These are phyloP conservation scores for Petrea volubilis DNA, from an alignment of 257 asterid species.

Conservation along the genomic window DNA sequence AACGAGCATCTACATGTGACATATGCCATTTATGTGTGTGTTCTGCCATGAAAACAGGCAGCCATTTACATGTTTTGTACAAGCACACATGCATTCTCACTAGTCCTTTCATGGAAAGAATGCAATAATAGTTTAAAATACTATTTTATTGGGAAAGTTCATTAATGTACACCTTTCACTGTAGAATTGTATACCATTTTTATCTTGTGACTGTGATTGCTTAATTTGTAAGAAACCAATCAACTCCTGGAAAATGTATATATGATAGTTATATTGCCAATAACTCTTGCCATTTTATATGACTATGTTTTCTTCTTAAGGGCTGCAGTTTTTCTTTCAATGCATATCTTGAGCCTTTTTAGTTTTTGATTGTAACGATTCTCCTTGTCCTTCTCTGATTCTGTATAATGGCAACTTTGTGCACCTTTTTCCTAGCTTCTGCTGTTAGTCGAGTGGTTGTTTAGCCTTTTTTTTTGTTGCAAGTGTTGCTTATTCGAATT, in stretches of 20 bases:
- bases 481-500: slow-evolving; percentile 29
- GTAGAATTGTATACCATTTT: not conserved
- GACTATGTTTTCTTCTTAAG: not conserved
- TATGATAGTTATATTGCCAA: not conserved
- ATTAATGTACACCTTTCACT: not conserved
- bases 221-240: not conserved
- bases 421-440: not conserved
- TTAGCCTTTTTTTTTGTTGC: slow-evolving; percentile 1
- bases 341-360: not conserved
- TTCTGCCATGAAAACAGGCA: not conserved
- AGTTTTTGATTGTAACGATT: not conserved
- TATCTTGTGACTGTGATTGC: not conserved
- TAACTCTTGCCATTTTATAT: not conserved
- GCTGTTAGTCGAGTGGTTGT: not conserved
- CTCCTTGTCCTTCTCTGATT: not conserved
- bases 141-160: not conserved
- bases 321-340: not conserved
- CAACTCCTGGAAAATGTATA: not conserved
- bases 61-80: not conserved
- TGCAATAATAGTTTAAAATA: not conserved
- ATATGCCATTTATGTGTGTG: not conserved
- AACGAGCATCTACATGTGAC: not conserved
- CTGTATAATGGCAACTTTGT: not conserved
- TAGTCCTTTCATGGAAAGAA: not conserved
- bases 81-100: not conserved